These are phyloP conservation scores for Macaranga tanarius DNA, from an alignment of 441 rosid genomes.

Conservation along the genomic window DNA sequence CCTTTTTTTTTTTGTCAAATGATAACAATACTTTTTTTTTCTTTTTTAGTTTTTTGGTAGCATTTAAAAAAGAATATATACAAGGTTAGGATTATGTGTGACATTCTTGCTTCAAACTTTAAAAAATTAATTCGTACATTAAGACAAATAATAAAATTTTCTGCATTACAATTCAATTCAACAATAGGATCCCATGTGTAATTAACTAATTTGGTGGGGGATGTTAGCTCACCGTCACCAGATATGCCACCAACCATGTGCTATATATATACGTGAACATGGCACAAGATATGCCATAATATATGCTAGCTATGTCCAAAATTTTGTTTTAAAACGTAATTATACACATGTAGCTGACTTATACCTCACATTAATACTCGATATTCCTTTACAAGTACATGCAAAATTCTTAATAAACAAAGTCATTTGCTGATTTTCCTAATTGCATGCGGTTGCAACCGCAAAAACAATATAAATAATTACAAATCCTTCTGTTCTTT, in stretches of 20 bases:
- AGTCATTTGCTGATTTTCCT: conserved; percentile 19
- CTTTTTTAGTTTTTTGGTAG: too few relatives aligned
- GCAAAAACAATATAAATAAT: not conserved
- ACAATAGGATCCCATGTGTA: conserved; percentile 4
- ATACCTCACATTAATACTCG: not conserved
- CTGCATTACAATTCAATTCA: not conserved
- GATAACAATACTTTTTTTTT: too few relatives aligned
- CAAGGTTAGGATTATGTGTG: too few relatives aligned
- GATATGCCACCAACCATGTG: conserved; percentile 39
- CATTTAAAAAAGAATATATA: too few relatives aligned
- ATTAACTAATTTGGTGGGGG: conserved; percentile 14
- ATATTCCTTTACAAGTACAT: not conserved
- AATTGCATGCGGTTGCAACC: conserved; percentile 17
- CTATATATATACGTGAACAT: conserved; percentile 21
- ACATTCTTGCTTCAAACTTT: not conserved
- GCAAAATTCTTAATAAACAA: conserved; percentile 24
- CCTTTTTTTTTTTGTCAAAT: not conserved
- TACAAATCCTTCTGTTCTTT: not conserved
- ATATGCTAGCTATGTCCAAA: conserved; percentile 25
- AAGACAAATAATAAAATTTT: not conserved
- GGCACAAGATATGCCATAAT: conserved; percentile 38
- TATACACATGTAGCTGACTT: conserved; percentile 23
- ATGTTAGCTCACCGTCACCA: conserved; percentile 13
- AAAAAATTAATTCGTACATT: not conserved
- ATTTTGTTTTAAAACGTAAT: not conserved